Evolutionary conservation across 2,329 filamentous ascomycete species (phyloP), one percentile per base, ranked within the genome.

Genomic region (Phyllosticta capitalensis): DNA sequence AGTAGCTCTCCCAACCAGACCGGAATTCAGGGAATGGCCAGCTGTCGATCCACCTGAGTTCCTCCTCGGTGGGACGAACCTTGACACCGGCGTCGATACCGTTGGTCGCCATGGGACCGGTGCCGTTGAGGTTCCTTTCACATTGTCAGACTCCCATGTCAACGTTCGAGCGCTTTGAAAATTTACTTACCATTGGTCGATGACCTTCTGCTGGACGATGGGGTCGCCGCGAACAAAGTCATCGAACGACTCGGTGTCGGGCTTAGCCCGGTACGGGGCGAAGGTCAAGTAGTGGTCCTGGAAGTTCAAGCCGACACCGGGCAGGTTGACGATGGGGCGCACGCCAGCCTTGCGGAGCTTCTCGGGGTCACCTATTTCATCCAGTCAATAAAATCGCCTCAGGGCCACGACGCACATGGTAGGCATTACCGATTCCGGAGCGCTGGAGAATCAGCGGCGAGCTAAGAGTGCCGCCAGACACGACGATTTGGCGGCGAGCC

Each of bases 71-170:
- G 0, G 88, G 88, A 1, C 88, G 80, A 66, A 90, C 81, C 77
- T 92, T 92, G 62, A 90, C 87, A 64, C 88, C 88, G 3, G 87
- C 87, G 0, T 92, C 88, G 63, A 92, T 90, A 62, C 86, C 88
- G 67, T 91, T 91, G 54, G 88, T 91, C 1, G 88, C 81, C 48
- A 91, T 76, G 1, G 88, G 88, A 0, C 89, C 89, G 2, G 88
- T 92, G 2, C 89, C 89, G 67, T 90, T 90, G 63, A 85, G 72
- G 62, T 89, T 85, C 58, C 58, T 60, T 2, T 4, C 7, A 2
- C 10, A 22, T 12, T 9, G 26, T 38, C 20, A 52, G 28, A 4
- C 33, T n/a, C n/a, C n/a, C n/a, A n/a, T n/a, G n/a, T n/a, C n/a
- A n/a, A n/a, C n/a, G n/a, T n/a, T n/a, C n/a, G n/a, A n/a, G n/a